Conservation (phyloP, 1,284 basidiomycete species). For the Mycena citricolor region DNA sequence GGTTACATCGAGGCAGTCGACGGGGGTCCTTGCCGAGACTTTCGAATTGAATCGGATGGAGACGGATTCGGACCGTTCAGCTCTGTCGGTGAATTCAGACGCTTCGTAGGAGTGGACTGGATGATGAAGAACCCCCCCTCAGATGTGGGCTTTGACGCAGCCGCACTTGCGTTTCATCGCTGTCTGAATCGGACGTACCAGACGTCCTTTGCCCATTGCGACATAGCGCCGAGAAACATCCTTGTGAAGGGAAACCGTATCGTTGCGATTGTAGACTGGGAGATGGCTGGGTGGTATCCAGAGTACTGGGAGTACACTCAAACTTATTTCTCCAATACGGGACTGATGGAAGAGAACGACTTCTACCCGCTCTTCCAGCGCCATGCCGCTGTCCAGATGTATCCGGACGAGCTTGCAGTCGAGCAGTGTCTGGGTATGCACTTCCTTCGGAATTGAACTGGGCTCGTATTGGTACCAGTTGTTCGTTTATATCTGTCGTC, state of each 20-base stretch:
- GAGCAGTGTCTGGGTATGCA: conserved; percentile 8
- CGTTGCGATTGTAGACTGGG: conserved; percentile 25
- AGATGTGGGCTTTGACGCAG: not conserved
- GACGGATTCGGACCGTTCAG: conserved; percentile 5
- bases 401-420: conserved; percentile 9
- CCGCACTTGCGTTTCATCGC: not conserved
- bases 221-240: conserved; percentile 6
- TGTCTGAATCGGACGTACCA: conserved; percentile 1
- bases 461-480: too few species aligned
- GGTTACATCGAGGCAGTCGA: conserved; percentile 6
- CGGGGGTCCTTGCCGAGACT: conserved; percentile 5
- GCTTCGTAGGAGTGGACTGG: conserved; percentile 3
- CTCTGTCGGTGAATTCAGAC: conserved; percentile 5
- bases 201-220: conserved; percentile 2
- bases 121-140: conserved; percentile 2
- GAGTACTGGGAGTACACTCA: conserved; percentile 21
- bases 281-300: conserved; percentile 24
- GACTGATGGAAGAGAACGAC: not conserved
- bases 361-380: conserved; percentile 9
- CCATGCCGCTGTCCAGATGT: conserved; percentile 1
- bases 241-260: conserved; percentile 5
- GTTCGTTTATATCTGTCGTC: too few species aligned
- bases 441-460: too few species aligned
- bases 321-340: conserved; percentile 3
- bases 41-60: not conserved